phyloP scores from a whole-genome alignment of 225 moss, liverwort and hornwort genomes.

The Sphagnum tenellum region DNA sequence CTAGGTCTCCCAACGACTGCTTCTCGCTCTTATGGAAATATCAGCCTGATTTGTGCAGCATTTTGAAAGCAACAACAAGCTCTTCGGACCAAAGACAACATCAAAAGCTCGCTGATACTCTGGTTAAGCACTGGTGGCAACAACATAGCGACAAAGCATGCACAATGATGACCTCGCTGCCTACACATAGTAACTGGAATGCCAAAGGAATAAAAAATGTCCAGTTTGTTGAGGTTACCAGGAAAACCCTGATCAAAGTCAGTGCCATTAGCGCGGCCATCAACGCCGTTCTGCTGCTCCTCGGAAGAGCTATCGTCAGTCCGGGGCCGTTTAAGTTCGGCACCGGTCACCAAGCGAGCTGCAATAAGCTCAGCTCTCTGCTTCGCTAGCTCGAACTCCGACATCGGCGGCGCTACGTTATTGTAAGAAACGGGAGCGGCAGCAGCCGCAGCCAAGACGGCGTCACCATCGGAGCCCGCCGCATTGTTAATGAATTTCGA shows the following conservation, averaged over 20 bases:
- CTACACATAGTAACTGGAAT: too few species aligned
- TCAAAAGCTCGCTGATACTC: too few species aligned
- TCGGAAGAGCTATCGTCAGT: constrained; percentile 78
- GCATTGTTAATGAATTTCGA: constrained; percentile 25
- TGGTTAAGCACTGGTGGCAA: too few species aligned
- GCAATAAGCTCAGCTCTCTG: constrained; percentile 94
- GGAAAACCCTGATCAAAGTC: constrained; percentile 58
- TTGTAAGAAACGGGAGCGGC: constrained; percentile 48
- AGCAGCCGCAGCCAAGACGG: not conserved
- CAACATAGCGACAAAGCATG: too few species aligned
- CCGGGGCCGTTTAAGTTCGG: constrained; percentile 80
- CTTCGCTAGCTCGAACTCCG: constrained; percentile 92
- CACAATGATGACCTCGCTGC: too few species aligned
- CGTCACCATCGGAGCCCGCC: constrained; percentile 6
- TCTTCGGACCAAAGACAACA: too few species aligned
- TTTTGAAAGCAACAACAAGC: too few species aligned
- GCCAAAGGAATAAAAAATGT: too few species aligned
- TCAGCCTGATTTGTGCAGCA: too few species aligned
- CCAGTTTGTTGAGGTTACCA: constrained; percentile 26
- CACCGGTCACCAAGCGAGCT: constrained; percentile 64
- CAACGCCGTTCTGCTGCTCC: constrained; percentile 8
- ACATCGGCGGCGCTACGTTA: constrained; percentile 75
- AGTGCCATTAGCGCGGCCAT: constrained; percentile 49
- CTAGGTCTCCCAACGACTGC: too few species aligned
- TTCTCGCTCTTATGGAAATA: too few species aligned